These are phyloP conservation scores for Phytophthora pisi DNA, from an alignment of 352 stramenopile genomes.

Conservation along the genomic window DNA sequence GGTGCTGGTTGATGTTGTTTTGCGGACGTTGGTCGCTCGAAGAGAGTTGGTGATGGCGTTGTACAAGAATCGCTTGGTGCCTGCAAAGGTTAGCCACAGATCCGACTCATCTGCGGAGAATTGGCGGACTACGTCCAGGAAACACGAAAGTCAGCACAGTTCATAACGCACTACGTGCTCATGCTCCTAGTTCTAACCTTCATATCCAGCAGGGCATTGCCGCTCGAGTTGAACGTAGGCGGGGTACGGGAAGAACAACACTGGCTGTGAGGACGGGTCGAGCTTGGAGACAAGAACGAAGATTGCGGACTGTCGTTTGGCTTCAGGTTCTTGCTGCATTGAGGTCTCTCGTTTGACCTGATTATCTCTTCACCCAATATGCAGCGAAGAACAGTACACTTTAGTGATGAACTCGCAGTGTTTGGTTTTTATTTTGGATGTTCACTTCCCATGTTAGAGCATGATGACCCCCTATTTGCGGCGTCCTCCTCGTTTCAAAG, in stretches of 20 bases:
- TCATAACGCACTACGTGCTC: neutral
- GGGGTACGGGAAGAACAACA: slow-evolving; percentile 77
- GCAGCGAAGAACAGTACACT: neutral
- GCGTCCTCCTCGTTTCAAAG: slow-evolving; percentile 17
- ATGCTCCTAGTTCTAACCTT: slow-evolving; percentile 39
- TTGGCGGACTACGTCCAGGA: slow-evolving; percentile 38
- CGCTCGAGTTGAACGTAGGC: slow-evolving; percentile 45
- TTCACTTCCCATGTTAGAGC: neutral
- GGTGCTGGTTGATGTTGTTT: slow-evolving; percentile 32
- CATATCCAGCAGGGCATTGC: slow-evolving; percentile 57
- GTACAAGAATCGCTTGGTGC: slow-evolving; percentile 81
- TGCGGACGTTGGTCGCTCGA: slow-evolving; percentile 46
- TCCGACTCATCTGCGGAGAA: slow-evolving; percentile 25
- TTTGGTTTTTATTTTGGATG: slow-evolving; percentile 15
- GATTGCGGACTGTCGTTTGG: slow-evolving; percentile 34
- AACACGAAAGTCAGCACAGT: neutral
- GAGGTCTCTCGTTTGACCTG: neutral
- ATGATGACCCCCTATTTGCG: slow-evolving; percentile 29
- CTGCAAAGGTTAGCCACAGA: slow-evolving; percentile 53
- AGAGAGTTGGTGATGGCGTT: slow-evolving; percentile 73
- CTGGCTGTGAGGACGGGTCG: slow-evolving; percentile 30
- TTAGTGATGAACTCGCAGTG: slow-evolving; percentile 6
- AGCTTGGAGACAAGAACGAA: slow-evolving; percentile 65
- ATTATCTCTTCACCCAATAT: neutral
- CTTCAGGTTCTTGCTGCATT: slow-evolving; percentile 32